phyloP scores from a whole-genome alignment of 306 rosid genomes.

The Prunus kanzakura region DNA sequence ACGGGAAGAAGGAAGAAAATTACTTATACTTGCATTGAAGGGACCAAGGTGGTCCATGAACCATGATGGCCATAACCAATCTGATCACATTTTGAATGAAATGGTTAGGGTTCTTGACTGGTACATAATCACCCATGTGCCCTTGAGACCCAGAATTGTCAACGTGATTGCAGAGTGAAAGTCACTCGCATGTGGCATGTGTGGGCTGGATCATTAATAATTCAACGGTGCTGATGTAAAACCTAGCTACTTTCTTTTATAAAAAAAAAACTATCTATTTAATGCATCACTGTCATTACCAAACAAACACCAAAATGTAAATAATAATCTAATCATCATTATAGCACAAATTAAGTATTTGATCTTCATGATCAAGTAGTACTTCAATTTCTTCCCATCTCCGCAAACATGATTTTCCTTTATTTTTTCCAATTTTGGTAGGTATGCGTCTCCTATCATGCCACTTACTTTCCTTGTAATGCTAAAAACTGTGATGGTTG shows the following conservation, averaged over 20 bases:
- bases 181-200: background rate
- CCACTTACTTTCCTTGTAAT: background rate
- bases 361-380: background rate
- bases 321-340: background rate
- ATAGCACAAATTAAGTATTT: background rate
- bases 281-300: background rate
- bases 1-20: background rate
- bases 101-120: background rate
- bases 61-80: background rate
- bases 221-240: slow-evolving; percentile 5
- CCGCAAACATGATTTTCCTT: background rate
- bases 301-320: background rate
- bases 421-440: background rate
- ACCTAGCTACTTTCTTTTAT: background rate
- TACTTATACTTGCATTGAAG: too few relatives aligned
- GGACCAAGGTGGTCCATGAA: background rate
- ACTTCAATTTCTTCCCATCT: background rate
- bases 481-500: slow-evolving; percentile 5
- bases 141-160: background rate
- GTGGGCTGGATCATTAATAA: background rate
- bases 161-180: slow-evolving; percentile 6
- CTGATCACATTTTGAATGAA: background rate
- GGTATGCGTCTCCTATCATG: slow-evolving; percentile 1
- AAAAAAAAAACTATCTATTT: too few relatives aligned
- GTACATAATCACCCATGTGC: background rate